A percentile compares a stretch with the other conserved stretches of the same genome.
These are phyloP conservation scores for Graphiopsis chlorocephala DNA, from an alignment of 2,329 filamentous ascomycete genomes.

Conservation along the genomic window DNA sequence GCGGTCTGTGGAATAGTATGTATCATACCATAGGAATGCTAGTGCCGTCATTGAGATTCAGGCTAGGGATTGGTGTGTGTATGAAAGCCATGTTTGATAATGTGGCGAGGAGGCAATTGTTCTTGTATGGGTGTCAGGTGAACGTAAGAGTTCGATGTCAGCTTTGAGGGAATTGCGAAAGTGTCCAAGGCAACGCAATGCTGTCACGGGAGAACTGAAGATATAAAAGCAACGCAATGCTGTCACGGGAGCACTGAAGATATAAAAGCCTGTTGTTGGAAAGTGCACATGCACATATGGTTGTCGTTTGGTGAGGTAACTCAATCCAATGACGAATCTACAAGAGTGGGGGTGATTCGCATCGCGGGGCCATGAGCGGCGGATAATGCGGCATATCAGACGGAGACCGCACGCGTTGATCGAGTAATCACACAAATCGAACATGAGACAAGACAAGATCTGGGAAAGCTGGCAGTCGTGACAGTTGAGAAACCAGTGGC, in stretches of 20 bases:
- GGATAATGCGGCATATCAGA: no score
- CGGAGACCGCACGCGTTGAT: neutral
- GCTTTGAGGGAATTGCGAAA: no score
- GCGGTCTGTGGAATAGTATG: neutral
- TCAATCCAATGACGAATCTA: neutral
- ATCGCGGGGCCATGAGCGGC: neutral
- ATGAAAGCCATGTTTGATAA: constrained; percentile 31
- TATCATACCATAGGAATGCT: constrained; percentile 64
- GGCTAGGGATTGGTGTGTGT: constrained; percentile 50
- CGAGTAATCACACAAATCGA: no score
- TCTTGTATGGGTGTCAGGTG: no score
- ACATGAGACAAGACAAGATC: no score
- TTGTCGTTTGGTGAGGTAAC: neutral
- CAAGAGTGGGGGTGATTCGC: neutral
- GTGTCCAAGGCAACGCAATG: neutral
- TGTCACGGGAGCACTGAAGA: neutral
- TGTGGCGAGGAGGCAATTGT: neutral
- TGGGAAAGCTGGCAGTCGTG: no score
- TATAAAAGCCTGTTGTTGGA: neutral
- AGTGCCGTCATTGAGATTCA: constrained; percentile 72
- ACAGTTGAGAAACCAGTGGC: no score
- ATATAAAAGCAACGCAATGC: neutral
- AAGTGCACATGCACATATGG: no score
- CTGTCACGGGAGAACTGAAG: neutral
- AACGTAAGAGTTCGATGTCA: no score